phyloP scores from a whole-genome alignment of 2,329 filamentous ascomycete genomes.

The Penicillium fuscoglaucum region DNA sequence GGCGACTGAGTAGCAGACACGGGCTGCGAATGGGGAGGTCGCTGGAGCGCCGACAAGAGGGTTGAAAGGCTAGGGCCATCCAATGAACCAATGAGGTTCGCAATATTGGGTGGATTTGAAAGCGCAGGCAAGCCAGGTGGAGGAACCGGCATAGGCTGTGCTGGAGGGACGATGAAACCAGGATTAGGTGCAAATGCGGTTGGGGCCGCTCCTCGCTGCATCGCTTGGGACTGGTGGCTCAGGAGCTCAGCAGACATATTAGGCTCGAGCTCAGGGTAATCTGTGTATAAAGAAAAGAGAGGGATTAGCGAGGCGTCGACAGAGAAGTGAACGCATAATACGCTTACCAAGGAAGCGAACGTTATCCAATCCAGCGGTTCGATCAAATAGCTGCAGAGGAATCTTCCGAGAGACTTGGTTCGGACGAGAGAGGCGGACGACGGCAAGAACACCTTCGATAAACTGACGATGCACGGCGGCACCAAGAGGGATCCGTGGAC shows the following conservation, averaged over 20 bases:
- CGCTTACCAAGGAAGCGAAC: conserved; percentile 70
- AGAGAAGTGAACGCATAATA: not conserved
- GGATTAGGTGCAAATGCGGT: conserved; percentile 40
- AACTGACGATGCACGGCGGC: conserved; percentile 83
- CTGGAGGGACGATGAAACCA: conserved; percentile 39
- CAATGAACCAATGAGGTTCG: conserved; percentile 65
- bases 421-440: conserved; percentile 71
- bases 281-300: conserved; percentile 38
- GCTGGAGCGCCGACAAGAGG: conserved; percentile 62
- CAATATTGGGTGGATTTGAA: conserved; percentile 54
- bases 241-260: conserved; percentile 78
- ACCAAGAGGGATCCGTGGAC: conserved; percentile 71
- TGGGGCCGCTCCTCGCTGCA: conserved; percentile 38
- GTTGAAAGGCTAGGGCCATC: conserved; percentile 71
- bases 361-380: conserved; percentile 69
- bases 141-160: conserved; percentile 32
- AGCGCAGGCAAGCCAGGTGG: conserved; percentile 37
- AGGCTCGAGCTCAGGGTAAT: conserved; percentile 82
- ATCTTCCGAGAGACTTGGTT: conserved; percentile 73
- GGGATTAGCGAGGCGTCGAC: conserved; percentile 15
- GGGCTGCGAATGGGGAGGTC: conserved; percentile 37
- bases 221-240: conserved; percentile 53
- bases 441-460: conserved; percentile 81
- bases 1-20: conserved; percentile 38
- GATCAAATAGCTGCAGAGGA: conserved; percentile 81